Percentiles rank a stretch among this genome's conserved stretches.
phyloP scores from a whole-genome alignment of 2,329 filamentous ascomycete species.

The Fusarium sp. region DNA sequence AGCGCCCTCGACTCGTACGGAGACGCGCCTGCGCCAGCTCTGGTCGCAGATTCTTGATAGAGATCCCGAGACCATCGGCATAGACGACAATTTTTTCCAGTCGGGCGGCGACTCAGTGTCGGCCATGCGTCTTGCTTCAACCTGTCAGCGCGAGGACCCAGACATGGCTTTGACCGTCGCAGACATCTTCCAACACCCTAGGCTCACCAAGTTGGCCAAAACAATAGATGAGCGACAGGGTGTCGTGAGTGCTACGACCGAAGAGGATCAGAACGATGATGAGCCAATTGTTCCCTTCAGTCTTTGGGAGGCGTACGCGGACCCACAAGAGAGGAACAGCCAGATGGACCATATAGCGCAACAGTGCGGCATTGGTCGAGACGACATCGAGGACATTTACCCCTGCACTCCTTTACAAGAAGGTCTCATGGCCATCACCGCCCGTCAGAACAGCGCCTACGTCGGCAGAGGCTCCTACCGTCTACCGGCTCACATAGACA shows the following conservation, averaged over 20 bases:
- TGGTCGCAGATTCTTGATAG: slow-evolving; percentile 4
- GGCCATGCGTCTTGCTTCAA: slow-evolving; percentile 10
- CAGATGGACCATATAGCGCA: slow-evolving; percentile 3
- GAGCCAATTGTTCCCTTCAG: slow-evolving; percentile 11
- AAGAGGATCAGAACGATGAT: slow-evolving; percentile 11
- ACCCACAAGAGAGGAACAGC: slow-evolving; percentile 5
- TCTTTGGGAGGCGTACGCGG: slow-evolving; percentile 4
- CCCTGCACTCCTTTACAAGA: slow-evolving; percentile 13
- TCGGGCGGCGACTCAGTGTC: slow-evolving; percentile 10
- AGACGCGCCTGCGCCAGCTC: slow-evolving; percentile 1
- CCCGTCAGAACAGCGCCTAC: neutral
- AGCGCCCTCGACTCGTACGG: slow-evolving; percentile 4
- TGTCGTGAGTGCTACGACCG: slow-evolving; percentile 1
- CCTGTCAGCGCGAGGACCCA: slow-evolving; percentile 3
- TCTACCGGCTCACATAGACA: slow-evolving; percentile 10
- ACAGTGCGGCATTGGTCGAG: slow-evolving; percentile 11
- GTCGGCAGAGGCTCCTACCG: slow-evolving; percentile 5
- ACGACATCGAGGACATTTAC: slow-evolving; percentile 13
- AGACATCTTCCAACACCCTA: slow-evolving; percentile 10
- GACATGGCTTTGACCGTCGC: slow-evolving; percentile 7
- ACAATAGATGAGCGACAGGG: slow-evolving; percentile 9
- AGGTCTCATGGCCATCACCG: slow-evolving; percentile 2
- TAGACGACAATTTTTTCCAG: slow-evolving; percentile 7
- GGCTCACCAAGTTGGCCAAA: slow-evolving; percentile 3
- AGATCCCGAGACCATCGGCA: neutral